Evolutionary conservation across 192 early-diverging fungal species (phyloP).

Genomic region (Entomortierella lignicola): DNA sequence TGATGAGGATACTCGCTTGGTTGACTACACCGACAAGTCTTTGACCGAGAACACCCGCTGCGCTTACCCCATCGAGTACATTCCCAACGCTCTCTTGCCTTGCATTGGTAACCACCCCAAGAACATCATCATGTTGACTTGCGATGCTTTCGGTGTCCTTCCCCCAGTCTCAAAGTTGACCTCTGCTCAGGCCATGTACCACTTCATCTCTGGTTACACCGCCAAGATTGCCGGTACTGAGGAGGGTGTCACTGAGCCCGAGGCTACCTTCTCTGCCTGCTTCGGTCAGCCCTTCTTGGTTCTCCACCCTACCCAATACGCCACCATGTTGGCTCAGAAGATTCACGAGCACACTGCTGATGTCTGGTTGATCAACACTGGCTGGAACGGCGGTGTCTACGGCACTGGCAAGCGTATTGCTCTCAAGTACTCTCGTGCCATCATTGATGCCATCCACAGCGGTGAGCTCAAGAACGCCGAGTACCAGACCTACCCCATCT

Average conservation of each 20-base stretch:
- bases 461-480: conserved; percentile 89
- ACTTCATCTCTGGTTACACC: conserved; percentile 98
- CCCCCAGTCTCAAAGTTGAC: conserved; percentile 93
- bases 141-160: conserved; percentile 95
- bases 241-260: conserved; percentile 90
- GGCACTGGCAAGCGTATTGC: conserved; percentile 93
- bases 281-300: conserved; percentile 96
- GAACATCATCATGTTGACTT: conserved; percentile 96
- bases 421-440: conserved; percentile 97
- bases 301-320: conserved; percentile 95
- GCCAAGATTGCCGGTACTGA: conserved; percentile 98
- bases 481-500: conserved; percentile 88
- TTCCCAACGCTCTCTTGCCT: conserved; percentile 93
- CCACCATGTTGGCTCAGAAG: conserved; percentile 96
- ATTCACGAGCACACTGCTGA: conserved; percentile 87
- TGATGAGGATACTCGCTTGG: conserved; percentile 75
- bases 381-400: conserved; percentile 95
- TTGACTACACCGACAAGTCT: conserved; percentile 84
- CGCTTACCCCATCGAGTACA: conserved; percentile 94
- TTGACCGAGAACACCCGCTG: conserved; percentile 97
- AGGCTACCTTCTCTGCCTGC: conserved; percentile 93
- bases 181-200: conserved; percentile 92
- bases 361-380: conserved; percentile 97
- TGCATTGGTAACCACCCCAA: conserved; percentile 89
- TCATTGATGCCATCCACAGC: conserved; percentile 97